Evolutionary conservation across 2,329 filamentous ascomycete genomes (phyloP), one percentile per base, ranked within the genome.

Genomic region (Didymella glomerata): DNA sequence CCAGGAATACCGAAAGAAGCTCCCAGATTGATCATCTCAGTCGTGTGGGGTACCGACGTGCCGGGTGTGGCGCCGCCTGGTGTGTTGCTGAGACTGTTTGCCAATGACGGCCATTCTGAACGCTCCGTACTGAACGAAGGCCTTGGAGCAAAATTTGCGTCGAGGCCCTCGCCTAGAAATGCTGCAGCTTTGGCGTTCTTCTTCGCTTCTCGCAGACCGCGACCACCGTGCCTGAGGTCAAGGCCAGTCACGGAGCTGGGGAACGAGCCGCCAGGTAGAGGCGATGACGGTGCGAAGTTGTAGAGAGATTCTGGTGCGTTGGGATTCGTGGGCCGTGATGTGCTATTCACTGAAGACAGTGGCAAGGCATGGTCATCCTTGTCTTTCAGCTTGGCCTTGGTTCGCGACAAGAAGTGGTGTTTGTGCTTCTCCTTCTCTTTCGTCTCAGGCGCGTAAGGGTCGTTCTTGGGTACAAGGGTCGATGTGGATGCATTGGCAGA

Each of bases 161-260:
- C 76, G 2, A 77, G 64, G 18, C 66, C 61, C 1, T 73, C 67
- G 54, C 74, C 73, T 0, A 77, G 64, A 38, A 75, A 76, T 57
- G 73, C 63, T 5, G 79, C 78, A 16, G 79, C 79, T 61, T 83
- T 84, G 60, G 83, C 82, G 66, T 83, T 82, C 60, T 82, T 83
- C 66, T 83, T 83, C 62, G 94, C 96, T 72, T 97, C 92, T 36
- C 90, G 85, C 45, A 93, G 77, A 7, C 88, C 90, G 41, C 90
- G 85, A 1, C 89, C 91, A 41, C 90, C 91, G 78, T 94, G 91
- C 50, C 91, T 84, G 25, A 94, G 79, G 76, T 94, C 91, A 42
- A 94, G 81, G 0, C 90, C 90, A 59, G 90, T 94, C 71, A 95
- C 90, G 3, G 89, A 90, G 78, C 95, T 96, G 36, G 88, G 84